Percentiles rank a stretch among this genome's conserved stretches.
These are phyloP conservation scores for Colletotrichum lini DNA, from an alignment of 2,329 filamentous ascomycete species.

Conservation along the genomic window DNA sequence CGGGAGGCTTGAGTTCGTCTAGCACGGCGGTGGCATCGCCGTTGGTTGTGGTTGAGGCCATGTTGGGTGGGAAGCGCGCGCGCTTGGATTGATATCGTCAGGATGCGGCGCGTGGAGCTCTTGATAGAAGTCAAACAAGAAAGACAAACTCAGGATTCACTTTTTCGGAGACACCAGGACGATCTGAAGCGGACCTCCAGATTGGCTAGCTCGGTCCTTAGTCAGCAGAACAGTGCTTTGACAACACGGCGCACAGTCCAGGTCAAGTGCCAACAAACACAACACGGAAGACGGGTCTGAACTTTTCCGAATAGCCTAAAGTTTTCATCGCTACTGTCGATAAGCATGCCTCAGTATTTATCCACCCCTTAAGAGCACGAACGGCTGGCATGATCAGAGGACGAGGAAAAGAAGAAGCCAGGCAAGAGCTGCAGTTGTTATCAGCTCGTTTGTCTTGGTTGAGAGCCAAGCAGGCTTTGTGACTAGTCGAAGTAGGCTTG, in stretches of 20 bases:
- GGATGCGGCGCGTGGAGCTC: constrained; percentile 38
- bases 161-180: constrained; percentile 32
- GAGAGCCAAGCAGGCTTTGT: background rate
- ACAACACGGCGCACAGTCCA: background rate
- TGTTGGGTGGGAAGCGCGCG: constrained; percentile 44
- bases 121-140: constrained; percentile 34
- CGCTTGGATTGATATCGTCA: constrained; percentile 41
- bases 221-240: constrained; percentile 9
- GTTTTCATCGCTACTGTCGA: background rate
- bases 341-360: no score
- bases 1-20: constrained; percentile 82
- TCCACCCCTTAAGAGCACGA: background rate
- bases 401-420: background rate
- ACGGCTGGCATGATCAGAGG: background rate
- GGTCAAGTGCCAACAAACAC: background rate
- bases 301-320: background rate
- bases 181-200: background rate
- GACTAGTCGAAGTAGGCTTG: background rate
- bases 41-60: constrained; percentile 62
- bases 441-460: no score
- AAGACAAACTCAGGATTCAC: constrained; percentile 4
- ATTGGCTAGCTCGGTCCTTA: constrained; percentile 8
- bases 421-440: background rate
- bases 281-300: background rate
- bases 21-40: constrained; percentile 67